These are phyloP conservation scores for Coix lacrymajobi DNA, from an alignment of 176 grass and related monocot genomes.

Conservation along the genomic window DNA sequence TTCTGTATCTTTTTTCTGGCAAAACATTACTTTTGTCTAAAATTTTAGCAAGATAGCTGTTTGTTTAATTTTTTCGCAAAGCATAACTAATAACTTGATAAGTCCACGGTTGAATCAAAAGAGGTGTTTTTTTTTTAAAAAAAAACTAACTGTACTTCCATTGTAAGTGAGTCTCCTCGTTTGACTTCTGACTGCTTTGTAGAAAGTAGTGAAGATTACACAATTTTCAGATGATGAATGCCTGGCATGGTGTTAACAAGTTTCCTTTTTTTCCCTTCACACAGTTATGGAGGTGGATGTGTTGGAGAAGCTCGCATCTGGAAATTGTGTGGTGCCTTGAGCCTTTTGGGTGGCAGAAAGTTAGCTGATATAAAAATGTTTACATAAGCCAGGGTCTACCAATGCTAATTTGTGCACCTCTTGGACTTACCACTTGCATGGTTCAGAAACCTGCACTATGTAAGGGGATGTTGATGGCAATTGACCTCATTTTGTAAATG, in stretches of 20 bases:
- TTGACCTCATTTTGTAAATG: slow-evolving; percentile 4
- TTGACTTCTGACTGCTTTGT: not conserved
- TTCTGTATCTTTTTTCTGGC: not conserved
- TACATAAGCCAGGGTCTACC: not conserved
- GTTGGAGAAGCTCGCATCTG: not conserved
- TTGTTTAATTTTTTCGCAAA: not conserved
- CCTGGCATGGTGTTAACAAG: not conserved
- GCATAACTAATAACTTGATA: not conserved
- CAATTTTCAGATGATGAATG: not conserved
- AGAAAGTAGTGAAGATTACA: not conserved
- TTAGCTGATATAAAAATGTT: not conserved
- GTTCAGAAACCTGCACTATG: not conserved
- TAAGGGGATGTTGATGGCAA: not conserved
- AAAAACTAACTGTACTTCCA: not conserved
- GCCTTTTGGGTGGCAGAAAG: slow-evolving; percentile 2
- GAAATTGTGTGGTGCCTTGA: not conserved
- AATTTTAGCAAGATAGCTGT: not conserved
- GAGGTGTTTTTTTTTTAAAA: not conserved
- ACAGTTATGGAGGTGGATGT: not conserved
- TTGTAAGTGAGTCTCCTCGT: not conserved
- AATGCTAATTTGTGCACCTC: not conserved
- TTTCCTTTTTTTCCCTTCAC: not conserved
- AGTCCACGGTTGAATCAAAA: not conserved
- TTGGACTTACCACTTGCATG: not conserved
- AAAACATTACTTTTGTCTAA: not conserved